Percentiles rank a stretch among this genome's conserved stretches.
These are phyloP conservation scores for Fraxinus latifolia DNA, from an alignment of 305 asterid species.

Conservation along the genomic window DNA sequence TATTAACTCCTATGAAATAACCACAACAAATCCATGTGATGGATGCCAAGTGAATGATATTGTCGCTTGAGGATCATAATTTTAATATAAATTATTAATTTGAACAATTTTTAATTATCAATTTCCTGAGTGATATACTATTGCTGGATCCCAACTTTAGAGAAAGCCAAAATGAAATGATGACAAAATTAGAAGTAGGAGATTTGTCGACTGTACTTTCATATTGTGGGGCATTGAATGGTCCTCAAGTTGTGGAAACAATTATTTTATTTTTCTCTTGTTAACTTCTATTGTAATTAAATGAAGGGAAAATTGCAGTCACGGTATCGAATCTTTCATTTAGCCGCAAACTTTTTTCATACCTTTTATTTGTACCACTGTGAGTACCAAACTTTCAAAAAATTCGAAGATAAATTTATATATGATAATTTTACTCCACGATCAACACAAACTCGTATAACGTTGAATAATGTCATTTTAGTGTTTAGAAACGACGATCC, in stretches of 20 bases:
- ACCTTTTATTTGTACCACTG: too few species aligned
- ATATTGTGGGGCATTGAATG: conserved; percentile 6
- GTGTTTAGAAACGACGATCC: not conserved
- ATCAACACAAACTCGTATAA: too few species aligned
- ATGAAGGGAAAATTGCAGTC: not conserved
- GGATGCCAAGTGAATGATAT: not conserved
- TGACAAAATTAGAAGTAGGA: not conserved
- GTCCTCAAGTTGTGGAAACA: not conserved
- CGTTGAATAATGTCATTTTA: not conserved
- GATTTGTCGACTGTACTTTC: not conserved
- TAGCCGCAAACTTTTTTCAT: too few species aligned
- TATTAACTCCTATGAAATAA: not conserved
- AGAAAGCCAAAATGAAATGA: conserved; percentile 14
- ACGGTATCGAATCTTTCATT: too few species aligned
- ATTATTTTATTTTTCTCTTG: not conserved
- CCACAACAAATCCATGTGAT: not conserved
- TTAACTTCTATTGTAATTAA: not conserved
- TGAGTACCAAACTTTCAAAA: too few species aligned
- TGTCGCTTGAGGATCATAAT: not conserved
- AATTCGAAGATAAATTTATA: not conserved
- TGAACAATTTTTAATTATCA: not conserved
- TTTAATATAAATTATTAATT: too few species aligned
- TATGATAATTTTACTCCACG: not conserved
- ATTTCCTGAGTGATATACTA: not conserved
- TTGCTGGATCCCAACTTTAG: conserved; percentile 7